phyloP scores from a whole-genome alignment of 768 basidiomycete genomes.

The Mycena crocata region DNA sequence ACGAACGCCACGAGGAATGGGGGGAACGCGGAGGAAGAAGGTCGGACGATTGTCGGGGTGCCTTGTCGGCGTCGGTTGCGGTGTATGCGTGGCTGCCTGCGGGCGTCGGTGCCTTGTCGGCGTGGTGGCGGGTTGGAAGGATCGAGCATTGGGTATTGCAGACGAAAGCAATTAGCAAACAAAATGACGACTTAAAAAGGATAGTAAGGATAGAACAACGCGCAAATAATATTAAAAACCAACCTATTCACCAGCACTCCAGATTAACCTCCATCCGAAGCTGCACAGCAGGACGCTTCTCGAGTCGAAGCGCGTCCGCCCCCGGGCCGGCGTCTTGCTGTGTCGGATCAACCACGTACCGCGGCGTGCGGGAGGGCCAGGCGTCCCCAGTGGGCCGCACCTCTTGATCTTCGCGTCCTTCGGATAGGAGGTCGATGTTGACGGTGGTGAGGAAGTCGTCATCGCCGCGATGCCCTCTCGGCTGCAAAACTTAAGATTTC shows the following conservation, averaged over 20 bases:
- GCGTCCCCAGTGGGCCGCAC: slow-evolving; percentile 13
- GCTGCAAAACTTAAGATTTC: background rate
- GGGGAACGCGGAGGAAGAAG: no score
- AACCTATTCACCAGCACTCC: background rate
- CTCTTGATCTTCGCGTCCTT: slow-evolving; percentile 16
- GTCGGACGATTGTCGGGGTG: background rate
- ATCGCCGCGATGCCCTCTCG: background rate
- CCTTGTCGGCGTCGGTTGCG: background rate
- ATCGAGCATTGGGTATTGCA: background rate
- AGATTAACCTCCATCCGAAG: slow-evolving; percentile 1
- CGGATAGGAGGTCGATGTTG: background rate
- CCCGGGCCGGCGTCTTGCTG: slow-evolving; percentile 10
- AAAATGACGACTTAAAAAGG: background rate
- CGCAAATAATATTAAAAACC: background rate
- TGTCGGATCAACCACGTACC: slow-evolving; percentile 17
- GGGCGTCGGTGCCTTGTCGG: slow-evolving; percentile 11
- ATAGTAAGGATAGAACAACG: background rate
- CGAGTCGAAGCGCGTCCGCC: slow-evolving; percentile 28
- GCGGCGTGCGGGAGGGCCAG: slow-evolving; percentile 12
- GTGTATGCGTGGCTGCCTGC: slow-evolving; percentile 3
- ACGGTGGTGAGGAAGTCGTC: background rate
- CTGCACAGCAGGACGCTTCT: slow-evolving; percentile 15
- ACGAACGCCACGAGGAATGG: no score
- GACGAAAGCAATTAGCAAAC: no score
- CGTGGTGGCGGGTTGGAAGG: background rate